phyloP scores from a whole-genome alignment of 805 yeast species.

The Hanseniaspora lachancei region DNA sequence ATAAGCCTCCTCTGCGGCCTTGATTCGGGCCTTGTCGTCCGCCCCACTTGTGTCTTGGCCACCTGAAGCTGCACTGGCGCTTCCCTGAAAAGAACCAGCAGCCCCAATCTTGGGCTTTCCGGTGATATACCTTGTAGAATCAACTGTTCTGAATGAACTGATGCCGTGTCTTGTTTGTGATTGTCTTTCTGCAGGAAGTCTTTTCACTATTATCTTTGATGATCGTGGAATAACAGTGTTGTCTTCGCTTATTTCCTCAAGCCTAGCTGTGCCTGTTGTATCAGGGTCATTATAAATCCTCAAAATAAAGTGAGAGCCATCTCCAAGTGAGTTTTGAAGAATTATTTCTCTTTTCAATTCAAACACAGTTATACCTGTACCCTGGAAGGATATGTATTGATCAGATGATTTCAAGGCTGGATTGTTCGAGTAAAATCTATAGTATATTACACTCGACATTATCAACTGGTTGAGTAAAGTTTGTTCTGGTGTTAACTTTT shows the following conservation, averaged over 20 bases:
- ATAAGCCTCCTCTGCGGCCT: conserved; percentile 14
- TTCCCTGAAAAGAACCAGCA: not conserved
- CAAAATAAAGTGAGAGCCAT: conserved; percentile 74
- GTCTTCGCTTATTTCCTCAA: conserved; percentile 73
- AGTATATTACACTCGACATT: conserved; percentile 10
- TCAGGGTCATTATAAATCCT: conserved; percentile 33
- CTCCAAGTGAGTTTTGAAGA: conserved; percentile 62
- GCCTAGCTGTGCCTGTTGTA: conserved; percentile 47
- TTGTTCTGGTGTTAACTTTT: not conserved
- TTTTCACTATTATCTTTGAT: conserved; percentile 61
- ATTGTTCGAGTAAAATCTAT: conserved; percentile 8
- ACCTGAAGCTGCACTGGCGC: conserved; percentile 16
- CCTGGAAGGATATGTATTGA: conserved; percentile 50
- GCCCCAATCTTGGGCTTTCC: conserved; percentile 46
- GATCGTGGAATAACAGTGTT: conserved; percentile 85
- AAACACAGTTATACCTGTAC: conserved; percentile 90
- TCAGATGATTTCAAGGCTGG: conserved; percentile 14
- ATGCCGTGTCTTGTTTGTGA: conserved; percentile 21
- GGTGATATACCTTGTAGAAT: conserved; percentile 56
- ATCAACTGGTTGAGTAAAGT: no score
- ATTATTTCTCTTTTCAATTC: conserved; percentile 88
- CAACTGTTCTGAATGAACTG: conserved; percentile 33
- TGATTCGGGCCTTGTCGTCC: conserved; percentile 16
- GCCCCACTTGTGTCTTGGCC: conserved; percentile 9
- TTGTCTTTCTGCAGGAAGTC: conserved; percentile 52